Conservation (phyloP, 2,329 filamentous ascomycete species). For the Colletotrichum sp. region DNA sequence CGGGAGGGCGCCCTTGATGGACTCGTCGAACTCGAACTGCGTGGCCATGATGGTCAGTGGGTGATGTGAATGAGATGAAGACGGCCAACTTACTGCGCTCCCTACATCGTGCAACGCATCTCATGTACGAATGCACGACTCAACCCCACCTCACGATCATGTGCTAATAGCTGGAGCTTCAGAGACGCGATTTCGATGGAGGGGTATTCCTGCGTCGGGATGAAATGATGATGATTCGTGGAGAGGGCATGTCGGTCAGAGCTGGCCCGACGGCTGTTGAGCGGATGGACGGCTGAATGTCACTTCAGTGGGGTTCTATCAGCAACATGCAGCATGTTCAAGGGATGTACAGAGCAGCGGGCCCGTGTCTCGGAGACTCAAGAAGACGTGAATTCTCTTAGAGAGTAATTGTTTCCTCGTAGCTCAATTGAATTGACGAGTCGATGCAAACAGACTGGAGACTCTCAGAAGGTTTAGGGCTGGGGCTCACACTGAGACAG, state of each 20-base stretch:
- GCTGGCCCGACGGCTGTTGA: not conserved
- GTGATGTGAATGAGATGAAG: not conserved
- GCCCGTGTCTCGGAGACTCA: not conserved
- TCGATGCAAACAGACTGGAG: not conserved
- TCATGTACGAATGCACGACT: not conserved
- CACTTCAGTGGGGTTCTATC: not conserved
- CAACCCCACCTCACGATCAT: slow-evolving; percentile 2
- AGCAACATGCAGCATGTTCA: not conserved
- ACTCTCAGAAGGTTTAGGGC: not conserved
- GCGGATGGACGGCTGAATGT: not conserved
- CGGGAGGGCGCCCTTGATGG: slow-evolving; percentile 32
- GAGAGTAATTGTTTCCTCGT: not conserved
- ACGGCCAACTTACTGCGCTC: not conserved
- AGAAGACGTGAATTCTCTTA: accelerated
- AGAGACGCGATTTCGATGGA: not conserved
- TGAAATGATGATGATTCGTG: slow-evolving; percentile 8
- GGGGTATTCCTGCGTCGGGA: slow-evolving; percentile 3
- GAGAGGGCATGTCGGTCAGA: not conserved
- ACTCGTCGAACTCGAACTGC: slow-evolving; percentile 26
- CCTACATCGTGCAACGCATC: not conserved
- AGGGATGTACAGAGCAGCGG: too few species aligned
- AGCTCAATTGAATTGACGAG: accelerated
- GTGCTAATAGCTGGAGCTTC: not conserved
- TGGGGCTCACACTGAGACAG: not conserved
- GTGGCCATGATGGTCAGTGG: slow-evolving; percentile 17